A percentile compares a stretch with the other conserved stretches of the same genome.
Evolutionary conservation across 129 eudicot genomes (phyloP).

Genomic region (Tagetes patula): DNA sequence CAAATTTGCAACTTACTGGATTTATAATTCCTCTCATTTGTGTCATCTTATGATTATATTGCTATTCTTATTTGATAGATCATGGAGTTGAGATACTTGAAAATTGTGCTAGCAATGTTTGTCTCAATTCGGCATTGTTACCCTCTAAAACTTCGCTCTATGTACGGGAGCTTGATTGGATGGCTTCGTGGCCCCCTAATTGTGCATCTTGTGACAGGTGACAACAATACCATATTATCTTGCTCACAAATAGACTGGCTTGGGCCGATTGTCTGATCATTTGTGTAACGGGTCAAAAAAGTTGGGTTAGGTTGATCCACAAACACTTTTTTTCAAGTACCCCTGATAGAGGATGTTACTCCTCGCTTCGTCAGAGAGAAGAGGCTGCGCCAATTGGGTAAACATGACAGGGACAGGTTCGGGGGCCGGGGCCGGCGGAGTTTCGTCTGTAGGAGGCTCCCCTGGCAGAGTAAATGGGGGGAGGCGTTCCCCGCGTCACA

Average conservation of each 20-base stretch:
- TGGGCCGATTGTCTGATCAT: neutral
- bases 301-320: neutral
- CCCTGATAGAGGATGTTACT: no score
- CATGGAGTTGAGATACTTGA: slow-evolving; percentile 62
- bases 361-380: no score
- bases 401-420: no score
- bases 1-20: neutral
- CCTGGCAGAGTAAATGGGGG: no score
- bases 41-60: neutral
- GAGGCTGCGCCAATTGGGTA: no score
- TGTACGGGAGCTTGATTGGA: slow-evolving; percentile 98
- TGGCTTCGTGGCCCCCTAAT: slow-evolving; percentile 63
- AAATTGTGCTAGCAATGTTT: slow-evolving; percentile 63
- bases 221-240: slow-evolving; percentile 4
- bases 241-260: slow-evolving; percentile 12
- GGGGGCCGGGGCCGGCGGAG: no score
- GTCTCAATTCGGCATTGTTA: slow-evolving; percentile 48
- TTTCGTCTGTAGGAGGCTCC: no score
- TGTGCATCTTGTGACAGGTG: slow-evolving; percentile 46
- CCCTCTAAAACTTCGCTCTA: slow-evolving; percentile 44
- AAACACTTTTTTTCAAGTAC: neutral
- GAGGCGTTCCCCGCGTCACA: no score
- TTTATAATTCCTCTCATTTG: slow-evolving; percentile 6
- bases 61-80: slow-evolving; percentile 38
- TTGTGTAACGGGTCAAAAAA: neutral